Conservation (phyloP, 2,329 filamentous ascomycete genomes). For the Nothophaeocryptopus gaeumannii region DNA sequence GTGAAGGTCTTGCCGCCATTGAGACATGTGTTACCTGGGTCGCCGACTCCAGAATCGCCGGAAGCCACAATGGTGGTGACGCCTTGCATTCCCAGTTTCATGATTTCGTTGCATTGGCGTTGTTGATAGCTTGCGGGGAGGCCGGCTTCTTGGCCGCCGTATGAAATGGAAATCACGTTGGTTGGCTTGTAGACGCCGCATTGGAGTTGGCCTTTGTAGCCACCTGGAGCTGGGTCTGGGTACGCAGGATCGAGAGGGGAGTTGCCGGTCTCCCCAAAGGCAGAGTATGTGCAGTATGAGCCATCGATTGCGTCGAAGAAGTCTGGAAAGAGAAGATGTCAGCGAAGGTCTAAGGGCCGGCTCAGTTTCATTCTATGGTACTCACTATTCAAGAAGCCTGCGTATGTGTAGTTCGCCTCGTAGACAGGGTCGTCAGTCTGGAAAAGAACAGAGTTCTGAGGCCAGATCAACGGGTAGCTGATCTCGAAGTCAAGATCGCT, state of each 20-base stretch:
- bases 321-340: conserved; percentile 8
- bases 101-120: conserved; percentile 45
- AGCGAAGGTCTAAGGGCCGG: no score
- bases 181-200: conserved; percentile 52
- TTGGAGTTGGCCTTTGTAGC: conserved; percentile 47
- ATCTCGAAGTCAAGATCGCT: conserved; percentile 50
- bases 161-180: conserved; percentile 60
- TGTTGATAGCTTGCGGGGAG: conserved; percentile 55
- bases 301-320: conserved; percentile 50
- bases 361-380: no score
- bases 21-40: conserved; percentile 34
- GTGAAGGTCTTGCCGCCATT: conserved; percentile 41
- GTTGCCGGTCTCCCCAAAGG: conserved; percentile 42
- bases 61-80: conserved; percentile 50
- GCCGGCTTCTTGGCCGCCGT: conserved; percentile 55
- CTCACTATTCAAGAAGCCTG: conserved; percentile 39
- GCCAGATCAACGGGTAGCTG: conserved; percentile 52
- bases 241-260: conserved; percentile 52
- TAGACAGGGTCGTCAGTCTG: conserved; percentile 44
- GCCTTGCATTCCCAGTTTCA: conserved; percentile 52
- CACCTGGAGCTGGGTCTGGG: conserved; percentile 30
- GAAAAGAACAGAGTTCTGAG: conserved; percentile 50
- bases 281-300: conserved; percentile 50
- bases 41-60: conserved; percentile 46
- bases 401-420: conserved; percentile 36